Conservation (phyloP, 2,329 filamentous ascomycete species). For the Aspergillus tubingensis region DNA sequence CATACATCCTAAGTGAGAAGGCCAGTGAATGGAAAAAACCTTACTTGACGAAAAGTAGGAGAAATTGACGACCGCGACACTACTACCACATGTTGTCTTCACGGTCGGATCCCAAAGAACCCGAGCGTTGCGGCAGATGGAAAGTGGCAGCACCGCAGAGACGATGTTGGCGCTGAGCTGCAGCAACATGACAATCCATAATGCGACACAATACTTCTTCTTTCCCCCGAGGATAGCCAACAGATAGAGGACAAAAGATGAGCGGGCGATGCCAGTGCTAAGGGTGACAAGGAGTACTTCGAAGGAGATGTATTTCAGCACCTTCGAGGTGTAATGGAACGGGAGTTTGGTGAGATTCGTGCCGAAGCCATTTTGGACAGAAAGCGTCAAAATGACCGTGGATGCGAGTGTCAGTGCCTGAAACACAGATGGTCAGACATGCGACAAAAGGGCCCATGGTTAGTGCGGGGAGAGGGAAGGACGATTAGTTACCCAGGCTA, state of each 20-base stretch:
- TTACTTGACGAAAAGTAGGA: slow-evolving; percentile 34
- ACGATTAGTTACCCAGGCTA: slow-evolving; percentile 25
- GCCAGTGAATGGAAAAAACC: slow-evolving; percentile 1
- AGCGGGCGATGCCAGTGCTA: slow-evolving; percentile 33
- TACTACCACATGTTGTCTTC: slow-evolving; percentile 29
- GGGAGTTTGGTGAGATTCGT: slow-evolving; percentile 19
- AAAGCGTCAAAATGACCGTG: slow-evolving; percentile 27
- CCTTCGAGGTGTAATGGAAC: slow-evolving; percentile 14
- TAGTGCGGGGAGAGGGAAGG: neutral
- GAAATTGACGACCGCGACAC: slow-evolving; percentile 25
- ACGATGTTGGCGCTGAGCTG: slow-evolving; percentile 29
- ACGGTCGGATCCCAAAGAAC: slow-evolving; percentile 28
- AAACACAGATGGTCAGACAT: neutral
- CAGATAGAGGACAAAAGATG: slow-evolving; percentile 31
- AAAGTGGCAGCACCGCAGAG: slow-evolving; percentile 31
- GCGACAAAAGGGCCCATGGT: neutral
- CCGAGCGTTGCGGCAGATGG: slow-evolving; percentile 27
- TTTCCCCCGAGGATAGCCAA: slow-evolving; percentile 30
- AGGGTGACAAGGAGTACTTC: slow-evolving; percentile 32
- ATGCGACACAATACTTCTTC: slow-evolving; percentile 20
- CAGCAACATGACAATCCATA: slow-evolving; percentile 28
- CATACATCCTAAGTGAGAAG: neutral
- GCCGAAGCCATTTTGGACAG: slow-evolving; percentile 32
- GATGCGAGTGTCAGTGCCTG: slow-evolving; percentile 28
- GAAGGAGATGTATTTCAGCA: slow-evolving; percentile 32